These are phyloP conservation scores for Mangifera indica DNA, from an alignment of 345 rosid species.

Conservation along the genomic window DNA sequence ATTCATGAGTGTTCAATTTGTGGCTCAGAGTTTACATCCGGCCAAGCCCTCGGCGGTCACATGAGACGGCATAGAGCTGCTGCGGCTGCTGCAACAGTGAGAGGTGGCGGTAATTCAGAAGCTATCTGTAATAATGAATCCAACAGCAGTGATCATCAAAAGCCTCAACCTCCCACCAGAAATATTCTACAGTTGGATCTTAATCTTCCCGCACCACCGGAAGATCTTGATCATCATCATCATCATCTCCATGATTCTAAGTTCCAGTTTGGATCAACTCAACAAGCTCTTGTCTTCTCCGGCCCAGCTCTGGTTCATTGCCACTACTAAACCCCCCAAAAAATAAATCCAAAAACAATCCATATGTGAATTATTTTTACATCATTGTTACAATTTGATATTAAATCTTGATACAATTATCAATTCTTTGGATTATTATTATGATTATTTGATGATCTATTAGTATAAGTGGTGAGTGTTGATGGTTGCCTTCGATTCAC, in stretches of 20 bases:
- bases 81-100: slow-evolving; percentile 16
- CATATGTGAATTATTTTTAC: slow-evolving; percentile 44
- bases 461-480: slow-evolving; percentile 84
- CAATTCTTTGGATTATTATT: slow-evolving; percentile 32
- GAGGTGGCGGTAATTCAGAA: not conserved
- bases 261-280: slow-evolving; percentile 56
- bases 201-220: slow-evolving; percentile 85
- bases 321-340: slow-evolving; percentile 49
- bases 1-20: slow-evolving; percentile 92
- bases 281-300: slow-evolving; percentile 48
- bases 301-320: slow-evolving; percentile 86
- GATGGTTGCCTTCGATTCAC: slow-evolving; percentile 89
- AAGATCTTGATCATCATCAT: slow-evolving; percentile 42
- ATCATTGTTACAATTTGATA: slow-evolving; percentile 24
- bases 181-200: slow-evolving; percentile 71
- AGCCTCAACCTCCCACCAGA: slow-evolving; percentile 25
- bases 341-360: not conserved
- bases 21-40: slow-evolving; percentile 87
- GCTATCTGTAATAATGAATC: not conserved
- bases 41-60: slow-evolving; percentile 98
- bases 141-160: slow-evolving; percentile 14
- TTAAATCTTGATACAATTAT: slow-evolving; percentile 8
- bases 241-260: slow-evolving; percentile 47
- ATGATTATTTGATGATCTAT: slow-evolving; percentile 39
- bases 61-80: slow-evolving; percentile 87